A percentile compares a stretch with the other conserved stretches of the same genome.
phyloP scores from a whole-genome alignment of 129 eudicot species.

The Pseudognaphalium luteoalbum region DNA sequence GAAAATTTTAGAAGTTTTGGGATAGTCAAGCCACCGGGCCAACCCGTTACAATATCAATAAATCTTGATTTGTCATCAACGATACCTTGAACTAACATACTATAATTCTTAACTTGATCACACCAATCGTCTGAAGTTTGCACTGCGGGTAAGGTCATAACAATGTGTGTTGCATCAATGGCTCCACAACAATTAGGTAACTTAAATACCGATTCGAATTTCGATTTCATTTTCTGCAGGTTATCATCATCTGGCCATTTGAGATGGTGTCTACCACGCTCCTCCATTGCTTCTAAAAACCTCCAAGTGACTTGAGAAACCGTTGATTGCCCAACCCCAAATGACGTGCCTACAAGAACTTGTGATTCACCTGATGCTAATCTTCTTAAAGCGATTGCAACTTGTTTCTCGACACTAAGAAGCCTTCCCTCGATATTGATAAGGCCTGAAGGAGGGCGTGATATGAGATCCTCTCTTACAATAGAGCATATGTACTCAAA shows the following conservation, averaged over 20 bases:
- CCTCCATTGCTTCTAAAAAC: slow-evolving; percentile 92
- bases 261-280: slow-evolving; percentile 86
- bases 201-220: slow-evolving; percentile 54
- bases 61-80: slow-evolving; percentile 79
- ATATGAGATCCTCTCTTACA: slow-evolving; percentile 79
- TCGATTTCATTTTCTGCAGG: slow-evolving; percentile 53
- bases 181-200: slow-evolving; percentile 94
- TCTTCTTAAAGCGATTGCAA: slow-evolving; percentile 91
- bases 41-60: slow-evolving; percentile 90
- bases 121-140: slow-evolving; percentile 97
- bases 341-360: slow-evolving; percentile 88
- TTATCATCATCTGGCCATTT: slow-evolving; percentile 66
- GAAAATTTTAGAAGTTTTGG: slow-evolving; percentile 68
- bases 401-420: slow-evolving; percentile 97
- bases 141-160: slow-evolving; percentile 96
- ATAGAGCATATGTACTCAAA: slow-evolving; percentile 86
- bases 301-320: slow-evolving; percentile 99
- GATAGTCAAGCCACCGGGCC: slow-evolving; percentile 91
- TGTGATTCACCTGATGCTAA: slow-evolving; percentile 97
- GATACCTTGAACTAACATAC: slow-evolving; percentile 88
- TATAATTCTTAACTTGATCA: slow-evolving; percentile 72
- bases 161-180: slow-evolving; percentile 77
- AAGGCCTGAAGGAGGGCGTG: slow-evolving; percentile 97
- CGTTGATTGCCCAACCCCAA: slow-evolving; percentile 97
- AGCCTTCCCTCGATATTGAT: slow-evolving; percentile 97